phyloP scores from a whole-genome alignment of 108 stramenopile species.

The Parmales sp. region DNA sequence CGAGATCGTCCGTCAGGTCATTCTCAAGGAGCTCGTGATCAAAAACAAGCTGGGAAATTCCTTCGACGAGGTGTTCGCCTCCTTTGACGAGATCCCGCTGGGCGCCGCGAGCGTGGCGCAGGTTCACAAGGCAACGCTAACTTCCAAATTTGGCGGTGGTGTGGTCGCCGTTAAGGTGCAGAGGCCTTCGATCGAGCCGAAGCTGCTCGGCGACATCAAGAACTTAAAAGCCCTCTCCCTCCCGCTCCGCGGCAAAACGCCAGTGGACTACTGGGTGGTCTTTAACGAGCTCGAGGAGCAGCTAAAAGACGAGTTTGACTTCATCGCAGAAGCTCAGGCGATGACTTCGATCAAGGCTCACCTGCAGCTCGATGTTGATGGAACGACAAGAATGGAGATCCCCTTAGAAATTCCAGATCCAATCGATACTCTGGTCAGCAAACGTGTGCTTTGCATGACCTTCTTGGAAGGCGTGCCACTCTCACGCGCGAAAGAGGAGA shows the following conservation, averaged over 20 bases:
- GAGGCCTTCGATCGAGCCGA: conserved; percentile 76
- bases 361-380: conserved; percentile 42
- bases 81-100: conserved; percentile 75
- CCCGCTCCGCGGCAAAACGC: conserved; percentile 59
- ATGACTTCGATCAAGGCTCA: conserved; percentile 79
- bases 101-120: conserved; percentile 62
- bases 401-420: conserved; percentile 81
- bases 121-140: conserved; percentile 77
- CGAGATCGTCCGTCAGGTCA: conserved; percentile 44
- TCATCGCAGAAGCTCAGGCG: conserved; percentile 85
- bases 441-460: conserved; percentile 83
- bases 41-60: conserved; percentile 17
- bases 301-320: conserved; percentile 84
- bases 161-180: conserved; percentile 94
- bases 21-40: conserved; percentile 22
- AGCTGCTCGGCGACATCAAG: conserved; percentile 81
- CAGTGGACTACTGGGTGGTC: conserved; percentile 88
- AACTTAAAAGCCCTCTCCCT: conserved; percentile 76
- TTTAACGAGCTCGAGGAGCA: conserved; percentile 75
- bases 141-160: conserved; percentile 41
- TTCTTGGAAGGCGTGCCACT: conserved; percentile 81
- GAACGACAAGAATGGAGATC: conserved; percentile 32
- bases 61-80: conserved; percentile 63
- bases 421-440: conserved; percentile 67
- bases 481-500: conserved; percentile 72